Evolutionary conservation across 345 rosid species (phyloP), one percentile per base, ranked within the genome.

Genomic region (Salix suchowensis): DNA sequence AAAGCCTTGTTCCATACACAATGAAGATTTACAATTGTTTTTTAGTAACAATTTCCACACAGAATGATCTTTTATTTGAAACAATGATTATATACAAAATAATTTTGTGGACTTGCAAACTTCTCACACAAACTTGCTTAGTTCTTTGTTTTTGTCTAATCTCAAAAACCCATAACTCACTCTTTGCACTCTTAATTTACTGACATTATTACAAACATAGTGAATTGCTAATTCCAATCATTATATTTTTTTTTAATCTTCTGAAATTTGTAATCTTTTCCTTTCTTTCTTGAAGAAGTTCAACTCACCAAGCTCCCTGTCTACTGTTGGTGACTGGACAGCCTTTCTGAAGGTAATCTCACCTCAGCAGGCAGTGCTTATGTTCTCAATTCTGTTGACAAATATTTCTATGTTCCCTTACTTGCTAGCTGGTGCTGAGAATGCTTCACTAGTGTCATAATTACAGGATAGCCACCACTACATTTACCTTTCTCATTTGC

Each of bases 231-330:
- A 46, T 46, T 46, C 65, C 30, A 2, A 23, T 19, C 30, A 21
- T 58, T 9, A 24, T 7, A 7, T 58, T 9, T 19, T 46, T 62
- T 71, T 72, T 69, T 30, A 16, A 34, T 75, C 58, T 42, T 80
- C 65, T 81, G 79, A 72, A 72, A 48, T 83, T 32, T 67, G 44
- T 48, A 36, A 74, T 68, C 28, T 15, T 64, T 61, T 82, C 75
- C 82, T 78, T 60, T 70, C 73, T 81, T n/a, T 70, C 44, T 70
- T 77, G 78, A 44, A 95, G 98, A 95, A 95, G 90, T 93, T 95
- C 86, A 90, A 93, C 86, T 93, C 94, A 40, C 98, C 97, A 77
- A 91, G 92, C 84, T 87, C 93, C 78, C 71, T 82, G 40, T 90
- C 89, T 76, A 87, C 96, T 70, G 75, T 80, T 82, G 78, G 90